Conservation (phyloP, 2,329 filamentous ascomycete species). For the Stemphylium lycopersici region DNA sequence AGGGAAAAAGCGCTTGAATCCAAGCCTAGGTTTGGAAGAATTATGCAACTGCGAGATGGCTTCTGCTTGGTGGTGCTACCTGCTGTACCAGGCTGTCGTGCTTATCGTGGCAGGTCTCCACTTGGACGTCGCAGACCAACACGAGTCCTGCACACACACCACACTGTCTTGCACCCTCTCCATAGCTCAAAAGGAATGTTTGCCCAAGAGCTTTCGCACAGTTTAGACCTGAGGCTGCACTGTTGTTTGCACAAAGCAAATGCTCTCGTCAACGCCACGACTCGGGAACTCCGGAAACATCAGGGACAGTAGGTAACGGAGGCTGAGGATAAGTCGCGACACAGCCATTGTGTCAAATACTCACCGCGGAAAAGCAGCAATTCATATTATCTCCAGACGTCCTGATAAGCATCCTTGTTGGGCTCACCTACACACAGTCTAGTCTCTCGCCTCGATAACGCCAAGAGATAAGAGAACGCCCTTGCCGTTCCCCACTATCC, state of each 20-base stretch:
- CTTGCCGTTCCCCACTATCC: constrained; percentile 41
- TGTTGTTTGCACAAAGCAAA: not conserved
- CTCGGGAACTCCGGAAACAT: not conserved
- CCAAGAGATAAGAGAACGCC: constrained; percentile 48
- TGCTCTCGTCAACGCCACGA: constrained; percentile 12
- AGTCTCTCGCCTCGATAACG: constrained; percentile 27
- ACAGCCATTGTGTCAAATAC: constrained; percentile 28
- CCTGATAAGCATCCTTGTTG: constrained; percentile 40
- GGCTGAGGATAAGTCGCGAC: constrained; percentile 19
- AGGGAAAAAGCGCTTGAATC: not conserved
- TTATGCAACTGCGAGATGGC: not conserved
- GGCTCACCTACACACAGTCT: constrained; percentile 21
- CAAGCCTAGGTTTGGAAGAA: not conserved
- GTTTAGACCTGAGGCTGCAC: not conserved
- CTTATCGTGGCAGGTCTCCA: constrained; percentile 12
- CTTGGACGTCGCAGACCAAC: not conserved
- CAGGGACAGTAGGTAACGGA: constrained; percentile 5
- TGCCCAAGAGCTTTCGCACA: not conserved
- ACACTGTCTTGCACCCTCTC: not conserved
- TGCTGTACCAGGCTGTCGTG: not conserved
- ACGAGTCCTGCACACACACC: not conserved
- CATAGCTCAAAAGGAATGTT: constrained; percentile 10
- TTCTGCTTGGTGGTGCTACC: not conserved
- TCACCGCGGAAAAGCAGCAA: constrained; percentile 42
- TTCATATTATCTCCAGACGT: constrained; percentile 33